These are phyloP conservation scores for Pseudocercospora musae DNA, from an alignment of 2,329 filamentous ascomycete genomes.

Conservation along the genomic window DNA sequence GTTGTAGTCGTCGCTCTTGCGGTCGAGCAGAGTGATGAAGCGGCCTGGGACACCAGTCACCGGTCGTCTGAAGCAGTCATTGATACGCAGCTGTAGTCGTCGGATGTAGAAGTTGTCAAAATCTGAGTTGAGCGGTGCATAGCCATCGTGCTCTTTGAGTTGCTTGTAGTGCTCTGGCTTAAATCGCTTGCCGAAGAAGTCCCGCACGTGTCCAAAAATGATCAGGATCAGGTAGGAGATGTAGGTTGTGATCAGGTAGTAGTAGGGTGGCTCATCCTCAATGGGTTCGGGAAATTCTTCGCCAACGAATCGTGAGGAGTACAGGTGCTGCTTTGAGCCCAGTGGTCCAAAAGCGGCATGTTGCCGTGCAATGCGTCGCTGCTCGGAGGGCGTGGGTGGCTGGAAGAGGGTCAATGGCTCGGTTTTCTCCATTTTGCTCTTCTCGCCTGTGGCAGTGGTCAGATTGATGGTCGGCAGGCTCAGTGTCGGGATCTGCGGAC, in stretches of 20 bases:
- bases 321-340: slow-evolving; percentile 74
- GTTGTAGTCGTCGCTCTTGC: slow-evolving; percentile 88
- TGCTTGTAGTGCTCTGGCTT: slow-evolving; percentile 82
- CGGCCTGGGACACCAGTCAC: slow-evolving; percentile 91
- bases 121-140: slow-evolving; percentile 92
- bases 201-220: slow-evolving; percentile 88
- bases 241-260: slow-evolving; percentile 95
- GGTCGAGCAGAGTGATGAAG: slow-evolving; percentile 89
- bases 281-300: slow-evolving; percentile 76
- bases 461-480: slow-evolving; percentile 88
- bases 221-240: slow-evolving; percentile 97
- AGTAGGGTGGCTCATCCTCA: slow-evolving; percentile 94
- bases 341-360: slow-evolving; percentile 92
- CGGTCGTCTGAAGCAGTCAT: slow-evolving; percentile 92
- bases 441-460: slow-evolving; percentile 78
- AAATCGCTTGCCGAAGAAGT: slow-evolving; percentile 97
- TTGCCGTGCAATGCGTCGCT: slow-evolving; percentile 67
- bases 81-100: slow-evolving; percentile 86
- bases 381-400: slow-evolving; percentile 80
- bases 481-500: slow-evolving; percentile 67
- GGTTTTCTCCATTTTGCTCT: slow-evolving; percentile 68
- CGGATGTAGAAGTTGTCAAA: slow-evolving; percentile 99
- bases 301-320: slow-evolving; percentile 83
- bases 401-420: slow-evolving; percentile 79
- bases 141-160: slow-evolving; percentile 78